phyloP scores from a whole-genome alignment of 2,329 filamentous ascomycete genomes.

The Colletotrichum sp. region DNA sequence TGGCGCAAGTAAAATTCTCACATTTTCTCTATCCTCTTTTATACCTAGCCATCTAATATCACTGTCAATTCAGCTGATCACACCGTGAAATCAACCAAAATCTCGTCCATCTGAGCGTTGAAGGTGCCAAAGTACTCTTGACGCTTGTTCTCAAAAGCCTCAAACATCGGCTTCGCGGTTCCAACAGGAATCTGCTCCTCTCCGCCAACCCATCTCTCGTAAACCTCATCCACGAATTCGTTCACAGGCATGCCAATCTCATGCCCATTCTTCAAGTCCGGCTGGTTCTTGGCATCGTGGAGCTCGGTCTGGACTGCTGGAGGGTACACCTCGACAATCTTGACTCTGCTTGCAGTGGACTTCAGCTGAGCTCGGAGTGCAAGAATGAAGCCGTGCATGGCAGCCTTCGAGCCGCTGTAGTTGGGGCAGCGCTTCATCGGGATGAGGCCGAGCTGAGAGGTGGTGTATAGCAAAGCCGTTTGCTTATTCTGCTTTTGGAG shows the following conservation, averaged over 20 bases:
- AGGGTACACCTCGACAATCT: slow-evolving; percentile 31
- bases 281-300: background rate
- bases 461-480: slow-evolving; percentile 24
- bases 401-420: slow-evolving; percentile 32
- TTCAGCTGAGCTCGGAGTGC: slow-evolving; percentile 23
- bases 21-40: background rate
- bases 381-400: slow-evolving; percentile 28
- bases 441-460: slow-evolving; percentile 18
- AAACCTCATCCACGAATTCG: slow-evolving; percentile 50
- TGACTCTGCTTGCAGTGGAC: slow-evolving; percentile 8
- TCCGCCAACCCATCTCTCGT: slow-evolving; percentile 41
- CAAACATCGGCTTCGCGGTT: background rate
- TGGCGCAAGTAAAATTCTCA: background rate
- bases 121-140: background rate
- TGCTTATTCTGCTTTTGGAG: slow-evolving; percentile 19
- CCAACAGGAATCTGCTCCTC: slow-evolving; percentile 36
- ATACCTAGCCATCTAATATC: no score
- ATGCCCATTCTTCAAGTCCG: background rate
- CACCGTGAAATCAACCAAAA: background rate
- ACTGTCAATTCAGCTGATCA: no score
- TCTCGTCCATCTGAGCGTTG: background rate
- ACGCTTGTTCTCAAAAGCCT: background rate
- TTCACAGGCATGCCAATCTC: slow-evolving; percentile 38
- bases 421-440: slow-evolving; percentile 23
- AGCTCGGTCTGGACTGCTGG: slow-evolving; percentile 29